phyloP scores from a whole-genome alignment of 164 flowering plant species.

The Amborella trichopoda region DNA sequence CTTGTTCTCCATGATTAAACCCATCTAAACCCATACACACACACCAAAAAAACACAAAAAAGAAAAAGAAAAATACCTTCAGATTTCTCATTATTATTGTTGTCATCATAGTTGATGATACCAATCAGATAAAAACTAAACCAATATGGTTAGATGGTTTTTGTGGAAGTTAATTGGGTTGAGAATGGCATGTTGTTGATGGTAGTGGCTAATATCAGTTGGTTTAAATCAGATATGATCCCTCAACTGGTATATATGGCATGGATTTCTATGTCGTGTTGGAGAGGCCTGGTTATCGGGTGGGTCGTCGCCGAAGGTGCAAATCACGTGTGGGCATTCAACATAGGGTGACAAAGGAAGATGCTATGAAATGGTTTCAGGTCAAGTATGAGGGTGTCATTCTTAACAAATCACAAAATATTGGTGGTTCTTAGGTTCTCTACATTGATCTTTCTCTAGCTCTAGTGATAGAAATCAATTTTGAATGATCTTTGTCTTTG shows the following conservation, averaged over 20 bases:
- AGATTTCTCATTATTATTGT: too few relatives aligned
- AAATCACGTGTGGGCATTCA: constrained; percentile 77
- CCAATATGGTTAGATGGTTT: too few relatives aligned
- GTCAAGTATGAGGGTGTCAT: constrained; percentile 81
- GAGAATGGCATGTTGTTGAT: not conserved
- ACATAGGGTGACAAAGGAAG: constrained; percentile 76
- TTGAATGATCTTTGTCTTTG: too few relatives aligned
- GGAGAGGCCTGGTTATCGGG: constrained; percentile 75
- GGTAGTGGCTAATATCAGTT: not conserved
- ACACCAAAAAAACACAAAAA: too few relatives aligned
- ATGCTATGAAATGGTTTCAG: constrained; percentile 87
- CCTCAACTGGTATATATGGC: constrained; percentile 80
- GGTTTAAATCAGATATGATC: constrained; percentile 87
- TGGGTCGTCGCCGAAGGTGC: constrained; percentile 76
- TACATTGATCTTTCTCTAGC: too few relatives aligned
- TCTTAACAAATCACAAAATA: constrained; percentile 61
- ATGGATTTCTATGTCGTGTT: constrained; percentile 81
- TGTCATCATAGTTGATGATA: too few relatives aligned
- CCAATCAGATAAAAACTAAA: too few relatives aligned
- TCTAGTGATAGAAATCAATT: too few relatives aligned
- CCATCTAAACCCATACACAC: too few relatives aligned
- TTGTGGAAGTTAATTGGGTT: not conserved
- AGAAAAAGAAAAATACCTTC: too few relatives aligned
- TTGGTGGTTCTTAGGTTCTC: not conserved
- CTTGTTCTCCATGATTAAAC: too few relatives aligned